A percentile compares a stretch with the other conserved stretches of the same genome.
These are phyloP conservation scores for Eurotiales sp. DNA, from an alignment of 2,329 filamentous ascomycete genomes.

Conservation along the genomic window DNA sequence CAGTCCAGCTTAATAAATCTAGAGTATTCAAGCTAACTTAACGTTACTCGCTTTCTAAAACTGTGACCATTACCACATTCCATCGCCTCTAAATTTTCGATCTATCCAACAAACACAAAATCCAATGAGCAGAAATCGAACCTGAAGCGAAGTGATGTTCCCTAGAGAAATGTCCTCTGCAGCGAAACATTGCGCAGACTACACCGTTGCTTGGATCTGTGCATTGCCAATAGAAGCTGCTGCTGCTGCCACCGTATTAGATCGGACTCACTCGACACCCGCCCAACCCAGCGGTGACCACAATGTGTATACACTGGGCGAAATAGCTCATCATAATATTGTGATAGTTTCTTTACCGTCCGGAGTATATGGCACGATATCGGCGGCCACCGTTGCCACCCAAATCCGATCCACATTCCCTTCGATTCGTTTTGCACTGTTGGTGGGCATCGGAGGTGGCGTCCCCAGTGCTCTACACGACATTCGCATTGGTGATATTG, in stretches of 20 bases:
- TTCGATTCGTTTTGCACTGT: slow-evolving; percentile 29
- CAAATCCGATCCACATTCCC: slow-evolving; percentile 27
- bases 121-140: too few relatives aligned
- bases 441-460: slow-evolving; percentile 39
- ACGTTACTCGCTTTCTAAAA: too few relatives aligned
- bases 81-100: too few relatives aligned
- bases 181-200: too few relatives aligned
- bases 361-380: slow-evolving; percentile 23
- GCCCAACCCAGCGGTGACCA: slow-evolving; percentile 15
- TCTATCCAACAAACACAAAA: too few relatives aligned
- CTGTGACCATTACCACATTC: too few relatives aligned
- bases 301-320: slow-evolving; percentile 23
- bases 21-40: too few relatives aligned
- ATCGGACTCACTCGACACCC: neutral
- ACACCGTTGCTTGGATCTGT: neutral
- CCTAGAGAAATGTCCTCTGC: too few relatives aligned
- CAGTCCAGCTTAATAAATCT: too few relatives aligned
- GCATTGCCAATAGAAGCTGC: neutral
- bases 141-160: too few relatives aligned
- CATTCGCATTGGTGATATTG: slow-evolving; percentile 22
- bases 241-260: neutral
- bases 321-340: slow-evolving; percentile 21
- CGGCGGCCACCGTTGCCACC: slow-evolving; percentile 26
- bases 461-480: slow-evolving; percentile 15
- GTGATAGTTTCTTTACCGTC: slow-evolving; percentile 24